Evolutionary conservation across 2,329 filamentous ascomycete genomes (phyloP), one percentile per base, ranked within the genome.

Genomic region (Stachybotrys chlorohalonatus): DNA sequence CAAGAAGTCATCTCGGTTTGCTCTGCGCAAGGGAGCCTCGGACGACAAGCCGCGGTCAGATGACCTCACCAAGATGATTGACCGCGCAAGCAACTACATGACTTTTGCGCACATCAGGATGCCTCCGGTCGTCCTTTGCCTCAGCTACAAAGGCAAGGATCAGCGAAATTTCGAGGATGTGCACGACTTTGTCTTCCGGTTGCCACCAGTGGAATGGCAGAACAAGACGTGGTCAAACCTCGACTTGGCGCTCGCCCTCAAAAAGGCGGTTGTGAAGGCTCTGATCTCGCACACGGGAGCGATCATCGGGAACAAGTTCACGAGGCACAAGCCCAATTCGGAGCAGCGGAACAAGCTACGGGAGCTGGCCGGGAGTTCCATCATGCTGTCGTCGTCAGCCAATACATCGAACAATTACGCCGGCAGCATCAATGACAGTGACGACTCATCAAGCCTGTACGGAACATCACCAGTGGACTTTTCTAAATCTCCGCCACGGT

Each of bases 221-320:
- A 99, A 99, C 78, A 99, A 99, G 77, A 97, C 92, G 8, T 99
- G 94, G 94, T 96, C 91, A 7, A 99, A 97, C 68, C 81, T 99
- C 7, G 94, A 99, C 65, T 82, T 99, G 9, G 92, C 93, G 1
- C 78, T 97, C 51, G 88, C 91, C 13, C 79, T 99, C 53, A 97
- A 99, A 75, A 95, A 92, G 67, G 92, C 95, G 50, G 89, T 97
- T 55, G 90, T 96, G 66, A 89, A 91, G 65, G 93, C 94, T 0
- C 79, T 99, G 49, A 95, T 99, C 64, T 94, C 90, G 1, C 94
- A 99, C 66, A 92, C 93, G 0, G 94, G 94, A 42, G 91, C 94
- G 55, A 96, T 99, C 61, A 90, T 99, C 52, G 90, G 93, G 54
- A 99, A 99, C 78, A 99, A 99, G 68, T 89, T 99, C 71, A 90